Percentiles rank a stretch among this genome's conserved stretches.
Evolutionary conservation across 2,329 filamentous ascomycete genomes (phyloP).

Genomic region (Penicillium sp.): DNA sequence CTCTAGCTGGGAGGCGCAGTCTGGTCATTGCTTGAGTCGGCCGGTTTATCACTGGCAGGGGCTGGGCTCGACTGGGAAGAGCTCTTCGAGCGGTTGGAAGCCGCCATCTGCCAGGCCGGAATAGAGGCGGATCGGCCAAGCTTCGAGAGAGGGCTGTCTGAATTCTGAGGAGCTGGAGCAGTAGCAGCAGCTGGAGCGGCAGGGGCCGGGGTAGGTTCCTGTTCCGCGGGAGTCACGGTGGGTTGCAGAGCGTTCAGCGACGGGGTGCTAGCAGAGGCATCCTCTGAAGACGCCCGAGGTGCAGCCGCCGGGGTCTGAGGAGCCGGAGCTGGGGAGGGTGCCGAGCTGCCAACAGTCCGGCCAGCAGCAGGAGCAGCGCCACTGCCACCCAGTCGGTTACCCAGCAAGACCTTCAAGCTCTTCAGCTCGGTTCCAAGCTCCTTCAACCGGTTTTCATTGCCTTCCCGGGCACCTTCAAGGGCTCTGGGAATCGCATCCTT

Average conservation of each 20-base stretch:
- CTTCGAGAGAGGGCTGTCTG: constrained; percentile 53
- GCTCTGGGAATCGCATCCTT: constrained; percentile 87
- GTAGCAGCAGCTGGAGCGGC: constrained; percentile 30
- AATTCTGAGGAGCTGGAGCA: constrained; percentile 37
- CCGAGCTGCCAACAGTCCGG: constrained; percentile 33
- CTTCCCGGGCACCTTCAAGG: constrained; percentile 83
- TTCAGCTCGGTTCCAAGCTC: constrained; percentile 87
- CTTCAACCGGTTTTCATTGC: constrained; percentile 77
- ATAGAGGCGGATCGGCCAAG: constrained; percentile 67
- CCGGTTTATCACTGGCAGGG: constrained; percentile 25
- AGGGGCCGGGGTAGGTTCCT: constrained; percentile 28
- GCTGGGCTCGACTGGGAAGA: constrained; percentile 32
- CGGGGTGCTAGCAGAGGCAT: constrained; percentile 19
- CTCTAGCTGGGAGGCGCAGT: constrained; percentile 35
- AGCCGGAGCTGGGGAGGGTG: constrained; percentile 25
- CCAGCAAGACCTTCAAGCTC: constrained; percentile 87
- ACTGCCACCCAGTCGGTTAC: constrained; percentile 59
- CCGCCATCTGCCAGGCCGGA: constrained; percentile 79
- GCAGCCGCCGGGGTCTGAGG: constrained; percentile 23
- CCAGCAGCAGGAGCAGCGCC: constrained; percentile 37
- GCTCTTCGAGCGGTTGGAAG: constrained; percentile 57
- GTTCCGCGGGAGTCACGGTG: constrained; percentile 33
- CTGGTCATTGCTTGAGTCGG: constrained; percentile 30
- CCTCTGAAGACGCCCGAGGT: constrained; percentile 2
- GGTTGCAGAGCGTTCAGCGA: constrained; percentile 33